Percentiles rank a stretch among this genome's conserved stretches.
Evolutionary conservation across 345 rosid species (phyloP).

Genomic region (Eucalyptus erythrocorys): DNA sequence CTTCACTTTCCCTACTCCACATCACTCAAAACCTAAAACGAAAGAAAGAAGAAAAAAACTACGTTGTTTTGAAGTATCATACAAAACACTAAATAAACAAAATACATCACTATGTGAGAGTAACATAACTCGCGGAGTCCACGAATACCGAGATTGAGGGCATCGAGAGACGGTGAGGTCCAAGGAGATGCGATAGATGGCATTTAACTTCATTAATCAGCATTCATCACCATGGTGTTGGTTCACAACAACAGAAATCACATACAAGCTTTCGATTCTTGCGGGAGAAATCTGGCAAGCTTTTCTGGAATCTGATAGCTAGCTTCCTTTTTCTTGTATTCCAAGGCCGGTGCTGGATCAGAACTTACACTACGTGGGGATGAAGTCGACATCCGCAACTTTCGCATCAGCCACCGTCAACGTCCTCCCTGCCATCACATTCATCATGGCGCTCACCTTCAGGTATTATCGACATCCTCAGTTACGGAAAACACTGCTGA

Average conservation of each 20-base stretch:
- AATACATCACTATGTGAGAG: too few relatives aligned
- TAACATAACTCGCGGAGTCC: not conserved
- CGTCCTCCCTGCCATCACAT: conserved; percentile 80
- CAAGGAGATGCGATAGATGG: too few relatives aligned
- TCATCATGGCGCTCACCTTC: conserved; percentile 78
- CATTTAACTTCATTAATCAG: not conserved
- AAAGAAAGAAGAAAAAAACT: not conserved
- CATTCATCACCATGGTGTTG: not conserved
- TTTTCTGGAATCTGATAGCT: not conserved
- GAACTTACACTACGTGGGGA: conserved; percentile 66
- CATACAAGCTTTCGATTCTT: not conserved
- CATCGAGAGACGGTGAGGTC: too few relatives aligned
- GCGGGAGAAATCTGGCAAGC: not conserved
- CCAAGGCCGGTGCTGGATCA: conserved; percentile 86
- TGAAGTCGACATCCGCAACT: conserved; percentile 84
- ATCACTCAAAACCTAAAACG: not conserved
- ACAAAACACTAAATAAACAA: not conserved
- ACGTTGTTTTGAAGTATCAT: not conserved
- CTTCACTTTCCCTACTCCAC: not conserved
- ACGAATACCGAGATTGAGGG: too few relatives aligned
- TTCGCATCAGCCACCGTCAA: conserved; percentile 59
- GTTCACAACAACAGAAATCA: not conserved
- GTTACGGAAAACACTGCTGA: not conserved
- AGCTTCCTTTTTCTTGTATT: not conserved
- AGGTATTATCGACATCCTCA: conserved; percentile 14